Evolutionary conservation across 208 protist genomes (phyloP), one percentile per base, ranked within the genome.

Genomic region (Spongospora subterranea): DNA sequence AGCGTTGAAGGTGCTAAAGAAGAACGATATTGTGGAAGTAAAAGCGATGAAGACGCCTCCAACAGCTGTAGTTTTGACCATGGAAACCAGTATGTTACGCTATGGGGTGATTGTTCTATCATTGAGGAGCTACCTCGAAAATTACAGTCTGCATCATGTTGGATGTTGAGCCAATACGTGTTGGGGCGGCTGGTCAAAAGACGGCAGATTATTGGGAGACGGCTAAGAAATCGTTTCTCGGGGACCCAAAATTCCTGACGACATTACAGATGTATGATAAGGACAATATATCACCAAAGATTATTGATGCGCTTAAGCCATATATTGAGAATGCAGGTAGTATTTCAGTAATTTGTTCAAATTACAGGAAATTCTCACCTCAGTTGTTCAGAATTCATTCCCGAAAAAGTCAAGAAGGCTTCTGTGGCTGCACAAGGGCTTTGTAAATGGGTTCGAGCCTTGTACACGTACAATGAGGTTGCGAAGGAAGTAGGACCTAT

Each of bases 371-470:
- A 6, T 35, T 82, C 11, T 43, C 40, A 35, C 6, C 13, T 6
- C 17, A 17, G n/a, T 35, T 13, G 43, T 11, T 13, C 20, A 66
- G 94, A 94, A 24, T 96, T 95, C 64, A 71, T 46, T 20, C 92
- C 94, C 6, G 94, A 94, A 11, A 53, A 89, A 24, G 91, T 97
- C 0, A 91, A 77, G 1, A 94, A 93, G 35, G 98, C 98, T 88
- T 99, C 98, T 0, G 96, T 96, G 77, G 98, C 98, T 6, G 97
- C 96, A 24, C 95, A 96, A 92, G 97, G 97, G 60, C 93, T 99
- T 1, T 99, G 97, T 94, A 96, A 97, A 95, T 99, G 98, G 98
- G 45, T 65, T 91, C 94, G 96, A 89, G 98, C 98, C n/a, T 96
- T 99, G 89, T 88, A 93, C 45, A 77, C 88, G 0, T 95, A 95